Evolutionary conservation across 257 asterid species (phyloP).

Genomic region (Solanum dulcamara): DNA sequence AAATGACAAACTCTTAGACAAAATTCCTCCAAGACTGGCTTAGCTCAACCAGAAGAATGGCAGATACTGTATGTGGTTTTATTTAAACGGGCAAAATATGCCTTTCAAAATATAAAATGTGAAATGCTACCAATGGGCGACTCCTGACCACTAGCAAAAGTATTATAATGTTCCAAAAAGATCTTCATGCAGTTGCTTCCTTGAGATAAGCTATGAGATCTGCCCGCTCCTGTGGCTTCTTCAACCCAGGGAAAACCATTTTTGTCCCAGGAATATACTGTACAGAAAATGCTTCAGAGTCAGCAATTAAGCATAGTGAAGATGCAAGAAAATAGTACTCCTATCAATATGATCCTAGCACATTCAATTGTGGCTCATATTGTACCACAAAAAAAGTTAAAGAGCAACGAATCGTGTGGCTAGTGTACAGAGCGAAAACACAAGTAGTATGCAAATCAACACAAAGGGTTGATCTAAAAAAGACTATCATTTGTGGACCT

Average conservation of each 20-base stretch:
- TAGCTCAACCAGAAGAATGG: not conserved
- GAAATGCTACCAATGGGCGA: not conserved
- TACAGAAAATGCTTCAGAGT: not conserved
- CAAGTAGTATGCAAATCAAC: not conserved
- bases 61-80: not conserved
- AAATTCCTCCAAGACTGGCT: not conserved
- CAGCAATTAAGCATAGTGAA: not conserved
- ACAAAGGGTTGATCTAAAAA: not conserved
- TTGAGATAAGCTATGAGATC: constrained; percentile 86
- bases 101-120: not conserved
- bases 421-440: not conserved
- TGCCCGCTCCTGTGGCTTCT: constrained; percentile 88
- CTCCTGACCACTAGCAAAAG: not conserved
- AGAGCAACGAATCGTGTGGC: not conserved
- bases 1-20: not conserved
- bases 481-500: not conserved
- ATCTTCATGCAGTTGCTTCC: constrained; percentile 55
- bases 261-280: constrained; percentile 96
- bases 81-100: not conserved
- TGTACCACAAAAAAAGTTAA: not conserved
- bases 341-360: not conserved
- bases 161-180: not conserved
- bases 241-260: constrained; percentile 98
- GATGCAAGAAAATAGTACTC: not conserved
- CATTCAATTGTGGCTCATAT: not conserved